Base-by-base conservation (phyloP, 148 eudicot genomes). In the Drosera capensis region DNA sequence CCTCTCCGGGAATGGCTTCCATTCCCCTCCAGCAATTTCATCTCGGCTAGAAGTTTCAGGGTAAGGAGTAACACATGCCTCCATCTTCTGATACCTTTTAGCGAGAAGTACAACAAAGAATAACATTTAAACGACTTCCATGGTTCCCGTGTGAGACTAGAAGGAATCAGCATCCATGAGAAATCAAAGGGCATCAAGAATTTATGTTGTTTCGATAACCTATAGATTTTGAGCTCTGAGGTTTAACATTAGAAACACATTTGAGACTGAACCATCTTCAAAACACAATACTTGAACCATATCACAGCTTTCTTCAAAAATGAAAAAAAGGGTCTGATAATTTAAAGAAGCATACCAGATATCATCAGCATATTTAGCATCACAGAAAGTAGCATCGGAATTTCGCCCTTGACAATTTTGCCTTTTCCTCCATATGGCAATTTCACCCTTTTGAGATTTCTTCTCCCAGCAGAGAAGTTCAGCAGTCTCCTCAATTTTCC, bases 401-500 rank as follows among this genome's bases (percentile, higher is more conserved):
- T 54, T 62, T 21, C 74, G 66, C 17, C 54, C 71, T 52, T 55
- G 57, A 35, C 73, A 72, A 19, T 57, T 54, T 23, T 60, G 52
- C 37, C 70, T 41, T 54, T 72, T 73, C 24, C 70, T 68, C 78
- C 78, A 73, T n/a, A 73, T 68, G 36, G 68, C 78, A 54, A 54
- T 60, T 52, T 73, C 78, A 46, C 71, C 74, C 52, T 63, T 68
- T 40, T 73, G 70, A 52, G 63, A 56, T 52, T 64, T 73, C 66
- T 73, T 73, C 38, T 73, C 78, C 78, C 78, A 73, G 53, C 78
- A 73, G 22, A 73, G 57, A 68, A 64, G 71, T 44, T 68, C 62
- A 42, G 78, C 78, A 38, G 20, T 52, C 63, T 71, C 72, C 46
- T 71, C 77, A 22, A 71, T 71, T 47, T 55, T 67, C 40, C 62